Evolutionary conservation across 495 filamentous ascomycete species (phyloP).

Genomic region (Trichoderma asperelloides): DNA sequence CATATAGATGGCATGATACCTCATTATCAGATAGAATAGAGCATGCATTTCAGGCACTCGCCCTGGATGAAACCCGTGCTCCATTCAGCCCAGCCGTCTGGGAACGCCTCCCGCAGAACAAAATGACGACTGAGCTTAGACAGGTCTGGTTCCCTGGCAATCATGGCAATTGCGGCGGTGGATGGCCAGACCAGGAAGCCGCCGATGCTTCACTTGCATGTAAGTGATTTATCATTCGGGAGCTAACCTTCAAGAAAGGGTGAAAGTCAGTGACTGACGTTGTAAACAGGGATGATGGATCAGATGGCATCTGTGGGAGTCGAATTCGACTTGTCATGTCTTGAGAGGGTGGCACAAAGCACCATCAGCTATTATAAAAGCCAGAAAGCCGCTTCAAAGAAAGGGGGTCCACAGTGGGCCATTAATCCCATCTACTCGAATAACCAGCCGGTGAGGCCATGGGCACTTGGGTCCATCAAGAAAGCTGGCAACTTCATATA

Average conservation of each 20-base stretch:
- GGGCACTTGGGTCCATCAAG: constrained; percentile 48
- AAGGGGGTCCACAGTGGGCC: constrained; percentile 32
- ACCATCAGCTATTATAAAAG: constrained; percentile 36
- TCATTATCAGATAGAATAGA: constrained; percentile 47
- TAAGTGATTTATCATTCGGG: constrained; percentile 21
- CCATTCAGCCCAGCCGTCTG: constrained; percentile 60
- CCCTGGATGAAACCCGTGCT: constrained; percentile 56
- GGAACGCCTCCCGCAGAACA: constrained; percentile 32
- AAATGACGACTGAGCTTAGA: constrained; percentile 43
- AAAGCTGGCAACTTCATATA: constrained; percentile 40
- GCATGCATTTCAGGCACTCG: constrained; percentile 67
- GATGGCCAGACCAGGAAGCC: constrained; percentile 34
- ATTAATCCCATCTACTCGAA: constrained; percentile 34
- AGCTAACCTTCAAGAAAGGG: constrained; percentile 12
- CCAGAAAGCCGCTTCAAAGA: neutral
- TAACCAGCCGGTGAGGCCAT: constrained; percentile 44
- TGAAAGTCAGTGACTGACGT: neutral
- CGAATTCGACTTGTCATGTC: constrained; percentile 41
- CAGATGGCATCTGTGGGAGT: constrained; percentile 55
- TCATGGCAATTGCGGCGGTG: constrained; percentile 61
- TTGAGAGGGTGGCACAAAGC: constrained; percentile 41
- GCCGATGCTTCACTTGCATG: constrained; percentile 60
- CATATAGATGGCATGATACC: constrained; percentile 52
- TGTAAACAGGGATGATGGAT: constrained; percentile 50
- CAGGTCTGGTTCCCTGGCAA: constrained; percentile 68